Evolutionary conservation across 768 basidiomycete genomes (phyloP), one percentile per base, ranked within the genome.

Genomic region (Mycena alexandri): DNA sequence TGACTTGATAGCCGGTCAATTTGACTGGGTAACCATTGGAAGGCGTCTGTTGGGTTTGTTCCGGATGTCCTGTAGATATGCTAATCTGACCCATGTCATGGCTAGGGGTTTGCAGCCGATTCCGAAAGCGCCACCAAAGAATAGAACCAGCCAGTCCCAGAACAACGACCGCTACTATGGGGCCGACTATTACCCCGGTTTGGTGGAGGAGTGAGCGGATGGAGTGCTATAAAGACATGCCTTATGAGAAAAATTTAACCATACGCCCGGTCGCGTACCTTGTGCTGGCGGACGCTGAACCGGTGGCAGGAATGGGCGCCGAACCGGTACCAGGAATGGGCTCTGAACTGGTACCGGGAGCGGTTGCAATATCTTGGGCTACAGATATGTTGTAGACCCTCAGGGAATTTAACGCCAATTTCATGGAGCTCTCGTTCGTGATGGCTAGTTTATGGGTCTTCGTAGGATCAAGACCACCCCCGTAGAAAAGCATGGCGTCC

Each of bases 401-500:
- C 22, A 70, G 50, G 14, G 61, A 70, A 44, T 70, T 70, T 14
- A 66, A 38, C n/a, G 60, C 43, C 16, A 66, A 50, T 33, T 65
- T 69, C 47, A 62, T 43, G 1, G 53, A 42, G 12, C 21, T 44
- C 2, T 41, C 17, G 43, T 70, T 65, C 19, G 46, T 56, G 1
- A 70, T 29, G 6, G 41, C 53, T 38, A 70, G 22, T 17, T 47
- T 65, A 44, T 70, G 64, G 22, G 44, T 65, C 33, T 51, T 59
- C 21, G 36, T 65, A 9, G 68, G 63, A 36, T 70, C 64, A 19
- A 70, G 41, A 11, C 68, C 68, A 14, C 58, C 68, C 46, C 61
- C 63, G 17, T 56, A 69, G 46, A 65, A 69, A 2, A 65, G 54
- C 22, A 70, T 42, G 19, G 68, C 38, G 38, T 65, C 64, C 21